phyloP scores from a whole-genome alignment of 805 yeast genomes.

The Brettanomyces bruxellensis region DNA sequence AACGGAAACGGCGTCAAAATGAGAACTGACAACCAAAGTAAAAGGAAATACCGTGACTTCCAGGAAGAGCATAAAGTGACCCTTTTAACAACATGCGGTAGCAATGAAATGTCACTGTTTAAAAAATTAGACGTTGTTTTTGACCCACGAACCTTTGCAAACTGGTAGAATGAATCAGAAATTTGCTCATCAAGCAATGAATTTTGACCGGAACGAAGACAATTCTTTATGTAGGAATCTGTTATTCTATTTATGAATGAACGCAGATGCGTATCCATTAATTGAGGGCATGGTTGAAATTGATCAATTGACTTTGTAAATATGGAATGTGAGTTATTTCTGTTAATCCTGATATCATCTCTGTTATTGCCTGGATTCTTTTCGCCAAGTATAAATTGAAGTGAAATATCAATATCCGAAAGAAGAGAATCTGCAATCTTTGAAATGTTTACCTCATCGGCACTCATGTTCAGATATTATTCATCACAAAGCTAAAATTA shows the following conservation, averaged over 20 bases:
- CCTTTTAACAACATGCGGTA: conserved; percentile 28
- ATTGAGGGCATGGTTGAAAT: conserved; percentile 46
- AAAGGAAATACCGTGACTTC: conserved; percentile 29
- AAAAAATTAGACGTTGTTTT: conserved; percentile 53
- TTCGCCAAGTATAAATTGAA: background rate
- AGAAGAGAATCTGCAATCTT: conserved; percentile 19
- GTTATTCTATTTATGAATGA: conserved; percentile 25
- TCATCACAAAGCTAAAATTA: background rate
- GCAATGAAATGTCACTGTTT: conserved; percentile 45
- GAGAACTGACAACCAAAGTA: conserved; percentile 67
- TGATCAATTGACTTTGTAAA: conserved; percentile 22
- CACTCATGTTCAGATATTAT: conserved; percentile 17
- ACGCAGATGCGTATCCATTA: conserved; percentile 35
- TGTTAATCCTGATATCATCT: background rate
- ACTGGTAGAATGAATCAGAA: conserved; percentile 40
- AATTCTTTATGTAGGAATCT: conserved; percentile 15
- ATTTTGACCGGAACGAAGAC: conserved; percentile 1
- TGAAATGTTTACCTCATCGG: conserved; percentile 23
- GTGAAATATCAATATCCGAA: conserved; percentile 6
- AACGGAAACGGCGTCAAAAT: conserved; percentile 70
- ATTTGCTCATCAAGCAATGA: conserved; percentile 2
- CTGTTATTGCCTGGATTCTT: too few species aligned
- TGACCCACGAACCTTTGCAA: conserved; percentile 59
- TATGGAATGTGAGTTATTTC: background rate
- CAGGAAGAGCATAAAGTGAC: conserved; percentile 11